These are phyloP conservation scores for Ophiostoma populinum DNA, from an alignment of 2,329 filamentous ascomycete genomes.

Conservation along the genomic window DNA sequence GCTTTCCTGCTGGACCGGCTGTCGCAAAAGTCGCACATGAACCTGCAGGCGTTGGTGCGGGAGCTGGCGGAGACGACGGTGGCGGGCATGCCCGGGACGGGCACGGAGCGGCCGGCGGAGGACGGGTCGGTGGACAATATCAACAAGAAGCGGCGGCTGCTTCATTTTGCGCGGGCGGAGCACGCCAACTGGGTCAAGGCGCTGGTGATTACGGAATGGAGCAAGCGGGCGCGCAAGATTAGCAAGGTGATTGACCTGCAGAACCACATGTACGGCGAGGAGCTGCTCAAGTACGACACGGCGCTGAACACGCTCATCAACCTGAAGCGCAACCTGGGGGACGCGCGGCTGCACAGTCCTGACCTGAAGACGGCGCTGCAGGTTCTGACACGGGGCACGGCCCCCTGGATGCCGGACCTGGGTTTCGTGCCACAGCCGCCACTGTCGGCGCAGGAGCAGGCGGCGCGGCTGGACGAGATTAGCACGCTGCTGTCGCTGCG, in stretches of 20 bases:
- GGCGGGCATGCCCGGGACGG: constrained; percentile 19
- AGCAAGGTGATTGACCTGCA: constrained; percentile 80
- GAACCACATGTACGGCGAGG: constrained; percentile 45
- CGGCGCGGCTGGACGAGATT: constrained; percentile 61
- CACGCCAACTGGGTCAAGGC: constrained; percentile 87
- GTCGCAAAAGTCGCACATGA: constrained; percentile 68
- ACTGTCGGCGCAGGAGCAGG: constrained; percentile 52
- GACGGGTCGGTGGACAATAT: constrained; percentile 49
- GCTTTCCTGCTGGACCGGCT: constrained; percentile 59
- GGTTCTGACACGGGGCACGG: constrained; percentile 61
- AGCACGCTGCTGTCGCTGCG: constrained; percentile 71
- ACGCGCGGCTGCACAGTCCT: constrained; percentile 67
- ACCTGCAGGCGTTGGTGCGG: constrained; percentile 51
- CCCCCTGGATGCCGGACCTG: constrained; percentile 66
- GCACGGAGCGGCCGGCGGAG: constrained; percentile 37
- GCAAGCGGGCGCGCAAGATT: constrained; percentile 59
- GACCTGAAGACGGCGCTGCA: constrained; percentile 83
- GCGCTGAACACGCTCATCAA: constrained; percentile 48
- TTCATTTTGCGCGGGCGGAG: constrained; percentile 63
- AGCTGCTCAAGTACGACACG: constrained; percentile 41
- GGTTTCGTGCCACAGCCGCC: constrained; percentile 60
- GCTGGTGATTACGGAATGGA: constrained; percentile 82
- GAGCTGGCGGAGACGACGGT: constrained; percentile 53
- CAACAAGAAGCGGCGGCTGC: constrained; percentile 55
- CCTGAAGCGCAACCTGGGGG: constrained; percentile 54